Conservation (phyloP, 2,329 filamentous ascomycete species). For the Penicillium sp. region DNA sequence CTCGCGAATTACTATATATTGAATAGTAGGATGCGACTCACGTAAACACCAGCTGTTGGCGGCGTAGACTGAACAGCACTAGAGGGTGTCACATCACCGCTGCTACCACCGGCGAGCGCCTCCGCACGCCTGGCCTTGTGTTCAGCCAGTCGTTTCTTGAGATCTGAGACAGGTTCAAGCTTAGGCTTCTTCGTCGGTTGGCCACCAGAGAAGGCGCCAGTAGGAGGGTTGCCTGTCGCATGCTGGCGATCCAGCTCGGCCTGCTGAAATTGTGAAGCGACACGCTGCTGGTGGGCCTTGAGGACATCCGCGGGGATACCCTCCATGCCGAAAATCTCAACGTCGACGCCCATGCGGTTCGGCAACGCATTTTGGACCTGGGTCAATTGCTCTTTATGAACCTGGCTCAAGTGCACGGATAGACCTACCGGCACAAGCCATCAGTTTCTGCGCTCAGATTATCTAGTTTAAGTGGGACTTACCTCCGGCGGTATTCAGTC, state of each 20-base stretch:
- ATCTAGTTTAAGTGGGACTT: constrained; percentile 34
- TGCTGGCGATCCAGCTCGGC: constrained; percentile 78
- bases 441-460: constrained; percentile 1
- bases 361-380: constrained; percentile 89
- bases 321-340: constrained; percentile 98
- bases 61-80: constrained; percentile 49
- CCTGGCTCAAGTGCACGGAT: constrained; percentile 95
- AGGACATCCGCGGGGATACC: constrained; percentile 85
- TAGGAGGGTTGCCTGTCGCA: constrained; percentile 77
- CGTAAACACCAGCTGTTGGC: constrained; percentile 56
- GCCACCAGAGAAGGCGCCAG: constrained; percentile 54
- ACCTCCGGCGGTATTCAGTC: constrained; percentile 94
- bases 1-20: not conserved
- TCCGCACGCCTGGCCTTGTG: constrained; percentile 68
- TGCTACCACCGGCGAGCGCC: constrained; percentile 55
- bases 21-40: constrained; percentile 46
- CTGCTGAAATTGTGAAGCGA: constrained; percentile 81
- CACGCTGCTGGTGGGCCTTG: constrained; percentile 79
- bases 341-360: constrained; percentile 78
- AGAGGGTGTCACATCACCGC: constrained; percentile 58
- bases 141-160: constrained; percentile 76
- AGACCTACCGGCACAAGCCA: constrained; percentile 60
- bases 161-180: constrained; percentile 70
- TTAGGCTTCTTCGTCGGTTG: constrained; percentile 61
- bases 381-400: constrained; percentile 88